phyloP scores from a whole-genome alignment of 140 eudicot genomes.

The Oenanthe javanica region DNA sequence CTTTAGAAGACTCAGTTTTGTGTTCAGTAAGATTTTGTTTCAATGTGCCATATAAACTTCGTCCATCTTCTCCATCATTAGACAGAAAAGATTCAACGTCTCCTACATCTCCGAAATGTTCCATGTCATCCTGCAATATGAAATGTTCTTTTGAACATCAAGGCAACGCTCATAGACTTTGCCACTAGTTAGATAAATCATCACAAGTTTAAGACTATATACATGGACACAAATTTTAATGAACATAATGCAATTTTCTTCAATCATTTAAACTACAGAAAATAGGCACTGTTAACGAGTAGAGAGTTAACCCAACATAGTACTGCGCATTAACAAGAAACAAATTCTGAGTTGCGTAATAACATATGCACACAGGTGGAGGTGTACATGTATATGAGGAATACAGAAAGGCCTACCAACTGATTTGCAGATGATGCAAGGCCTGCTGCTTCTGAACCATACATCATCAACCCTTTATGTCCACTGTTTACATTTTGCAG shows the following conservation, averaged over 20 bases:
- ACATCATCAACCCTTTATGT: constrained; percentile 84
- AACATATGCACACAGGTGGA: background rate
- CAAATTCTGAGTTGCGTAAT: background rate
- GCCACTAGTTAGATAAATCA: background rate
- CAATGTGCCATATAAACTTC: constrained; percentile 53
- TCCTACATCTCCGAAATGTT: constrained; percentile 85
- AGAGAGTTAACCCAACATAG: background rate
- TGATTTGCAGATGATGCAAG: constrained; percentile 89
- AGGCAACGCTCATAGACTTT: background rate
- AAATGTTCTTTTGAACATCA: background rate
- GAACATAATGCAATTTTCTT: background rate
- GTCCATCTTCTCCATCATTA: constrained; percentile 84
- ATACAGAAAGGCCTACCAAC: constrained; percentile 44
- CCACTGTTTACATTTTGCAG: constrained; percentile 72
- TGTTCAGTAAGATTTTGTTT: constrained; percentile 76
- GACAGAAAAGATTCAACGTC: constrained; percentile 91
- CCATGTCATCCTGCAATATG: constrained; percentile 78
- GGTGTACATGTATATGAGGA: background rate
- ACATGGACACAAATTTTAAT: background rate
- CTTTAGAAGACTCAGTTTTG: constrained; percentile 71
- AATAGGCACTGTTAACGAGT: background rate
- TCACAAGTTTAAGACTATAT: background rate
- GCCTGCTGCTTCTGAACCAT: constrained; percentile 73
- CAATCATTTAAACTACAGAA: background rate
- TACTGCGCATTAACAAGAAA: background rate